phyloP scores from a whole-genome alignment of 2,329 filamentous ascomycete species.

The Falciphora oryzae region DNA sequence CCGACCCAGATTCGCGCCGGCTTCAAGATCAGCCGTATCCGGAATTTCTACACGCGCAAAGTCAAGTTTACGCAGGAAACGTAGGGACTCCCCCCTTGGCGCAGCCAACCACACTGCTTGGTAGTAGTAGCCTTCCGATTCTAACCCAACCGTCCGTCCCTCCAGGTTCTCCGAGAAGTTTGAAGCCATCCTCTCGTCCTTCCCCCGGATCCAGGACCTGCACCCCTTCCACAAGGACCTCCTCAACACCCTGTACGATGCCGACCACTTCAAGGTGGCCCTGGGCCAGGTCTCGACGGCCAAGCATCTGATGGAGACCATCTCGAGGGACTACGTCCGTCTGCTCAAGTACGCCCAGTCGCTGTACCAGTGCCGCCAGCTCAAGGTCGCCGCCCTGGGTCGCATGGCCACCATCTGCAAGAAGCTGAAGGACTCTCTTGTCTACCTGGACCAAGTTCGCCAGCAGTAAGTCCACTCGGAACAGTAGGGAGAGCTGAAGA shows the following conservation, averaged over 20 bases:
- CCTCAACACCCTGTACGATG: conserved; percentile 97
- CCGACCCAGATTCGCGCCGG: conserved; percentile 87
- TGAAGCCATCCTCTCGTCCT: conserved; percentile 81
- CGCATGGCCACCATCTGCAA: conserved; percentile 98
- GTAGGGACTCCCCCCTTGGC: not conserved
- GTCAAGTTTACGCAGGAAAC: conserved; percentile 98
- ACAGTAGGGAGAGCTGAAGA: not conserved
- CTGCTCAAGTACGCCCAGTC: conserved; percentile 88
- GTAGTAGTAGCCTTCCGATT: not conserved
- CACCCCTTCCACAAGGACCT: conserved; percentile 84
- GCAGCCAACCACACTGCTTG: not conserved
- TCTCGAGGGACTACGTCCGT: conserved; percentile 92
- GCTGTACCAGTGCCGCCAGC: conserved; percentile 97
- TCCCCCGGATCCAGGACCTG: conserved; percentile 88
- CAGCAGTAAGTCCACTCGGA: conserved; percentile 53
- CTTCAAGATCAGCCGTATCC: conserved; percentile 92
- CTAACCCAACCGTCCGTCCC: not conserved
- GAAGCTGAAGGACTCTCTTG: conserved; percentile 85
- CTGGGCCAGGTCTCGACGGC: conserved; percentile 94
- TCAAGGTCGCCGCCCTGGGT: conserved; percentile 92
- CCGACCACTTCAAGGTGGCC: conserved; percentile 95
- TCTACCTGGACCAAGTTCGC: conserved; percentile 93
- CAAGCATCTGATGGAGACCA: conserved; percentile 93
- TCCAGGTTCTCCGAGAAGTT: conserved; percentile 78
- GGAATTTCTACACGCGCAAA: conserved; percentile 91